Conservation (phyloP, 306 rosid species). For the Quercus dentata region DNA sequence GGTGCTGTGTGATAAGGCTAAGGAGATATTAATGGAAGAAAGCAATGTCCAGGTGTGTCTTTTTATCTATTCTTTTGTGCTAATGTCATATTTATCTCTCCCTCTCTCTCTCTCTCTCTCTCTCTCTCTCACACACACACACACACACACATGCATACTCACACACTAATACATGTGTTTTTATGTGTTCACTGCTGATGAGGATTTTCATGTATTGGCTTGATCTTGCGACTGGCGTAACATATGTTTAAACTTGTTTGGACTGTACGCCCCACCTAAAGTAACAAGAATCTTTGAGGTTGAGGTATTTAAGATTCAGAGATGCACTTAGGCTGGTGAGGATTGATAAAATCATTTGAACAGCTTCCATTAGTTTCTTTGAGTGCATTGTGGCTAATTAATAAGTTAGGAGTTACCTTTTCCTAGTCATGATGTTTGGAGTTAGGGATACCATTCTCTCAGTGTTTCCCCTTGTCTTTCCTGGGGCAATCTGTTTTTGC, state of each 20-base stretch:
- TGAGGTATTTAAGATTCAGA: neutral
- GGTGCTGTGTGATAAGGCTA: conserved; percentile 84
- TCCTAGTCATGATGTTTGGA: neutral
- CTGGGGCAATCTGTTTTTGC: neutral
- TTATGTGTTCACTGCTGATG: neutral
- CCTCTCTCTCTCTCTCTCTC: no score
- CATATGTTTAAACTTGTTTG: neutral
- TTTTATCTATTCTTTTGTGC: neutral
- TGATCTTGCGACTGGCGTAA: neutral
- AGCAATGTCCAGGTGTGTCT: conserved; percentile 89
- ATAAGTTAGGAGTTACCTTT: neutral
- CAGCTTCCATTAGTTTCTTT: neutral
- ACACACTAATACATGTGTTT: no score
- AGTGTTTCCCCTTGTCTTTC: neutral
- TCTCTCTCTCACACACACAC: no score
- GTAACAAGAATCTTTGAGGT: neutral
- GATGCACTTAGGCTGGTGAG: neutral
- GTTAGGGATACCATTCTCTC: neutral
- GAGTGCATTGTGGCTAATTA: neutral
- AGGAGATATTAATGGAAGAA: conserved; percentile 93
- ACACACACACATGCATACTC: no score
- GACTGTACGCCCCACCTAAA: neutral
- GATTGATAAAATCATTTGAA: neutral
- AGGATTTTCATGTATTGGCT: neutral
- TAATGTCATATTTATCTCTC: neutral